phyloP scores from a whole-genome alignment of 805 yeast species.

The Lachancea fermentati region DNA sequence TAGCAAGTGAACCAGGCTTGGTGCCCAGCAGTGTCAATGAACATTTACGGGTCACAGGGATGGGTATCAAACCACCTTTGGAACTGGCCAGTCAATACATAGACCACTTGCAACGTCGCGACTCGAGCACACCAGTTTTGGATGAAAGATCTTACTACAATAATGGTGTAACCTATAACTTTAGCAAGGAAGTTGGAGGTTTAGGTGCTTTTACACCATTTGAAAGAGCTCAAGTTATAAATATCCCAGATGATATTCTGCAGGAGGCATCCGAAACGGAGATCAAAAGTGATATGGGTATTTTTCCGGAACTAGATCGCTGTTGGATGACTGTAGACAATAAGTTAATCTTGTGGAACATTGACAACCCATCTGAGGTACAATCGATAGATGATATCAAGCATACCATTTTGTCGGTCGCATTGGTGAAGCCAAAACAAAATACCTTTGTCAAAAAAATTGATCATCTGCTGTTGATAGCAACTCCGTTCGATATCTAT shows the following conservation, averaged over 20 bases:
- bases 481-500: slow-evolving; percentile 76
- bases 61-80: slow-evolving; percentile 34
- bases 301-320: slow-evolving; percentile 71
- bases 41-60: slow-evolving; percentile 28
- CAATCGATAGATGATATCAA: slow-evolving; percentile 77
- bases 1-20: slow-evolving; percentile 1
- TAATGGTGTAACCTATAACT: slow-evolving; percentile 62
- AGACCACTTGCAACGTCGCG: slow-evolving; percentile 50
- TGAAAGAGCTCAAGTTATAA: slow-evolving; percentile 59
- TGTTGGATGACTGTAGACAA: slow-evolving; percentile 85
- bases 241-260: slow-evolving; percentile 75
- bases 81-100: slow-evolving; percentile 62
- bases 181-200: slow-evolving; percentile 44
- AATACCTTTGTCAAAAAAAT: slow-evolving; percentile 77
- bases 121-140: slow-evolving; percentile 51
- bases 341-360: slow-evolving; percentile 81
- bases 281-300: slow-evolving; percentile 70
- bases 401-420: slow-evolving; percentile 71
- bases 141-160: slow-evolving; percentile 45
- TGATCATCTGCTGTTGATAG: slow-evolving; percentile 62
- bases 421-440: slow-evolving; percentile 73
- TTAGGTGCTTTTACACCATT: slow-evolving; percentile 62
- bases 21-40: slow-evolving; percentile 18
- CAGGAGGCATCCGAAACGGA: slow-evolving; percentile 66
- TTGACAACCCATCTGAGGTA: slow-evolving; percentile 55